Evolutionary conservation across 768 basidiomycete genomes (phyloP).

Genomic region (Lyophyllum decastes): DNA sequence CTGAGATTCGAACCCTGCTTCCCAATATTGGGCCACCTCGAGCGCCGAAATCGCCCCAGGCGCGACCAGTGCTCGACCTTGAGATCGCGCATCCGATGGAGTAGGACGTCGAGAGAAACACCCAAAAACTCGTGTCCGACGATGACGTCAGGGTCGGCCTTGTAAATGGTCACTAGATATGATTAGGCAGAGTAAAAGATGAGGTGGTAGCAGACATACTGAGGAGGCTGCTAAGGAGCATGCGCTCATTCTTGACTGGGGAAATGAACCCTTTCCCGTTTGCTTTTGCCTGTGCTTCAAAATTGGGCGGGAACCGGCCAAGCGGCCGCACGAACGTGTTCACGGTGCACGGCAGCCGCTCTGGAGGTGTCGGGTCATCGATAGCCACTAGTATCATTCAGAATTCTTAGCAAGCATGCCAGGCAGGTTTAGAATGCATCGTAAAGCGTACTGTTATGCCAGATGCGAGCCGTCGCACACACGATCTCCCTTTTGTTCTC

Average conservation of each 20-base stretch:
- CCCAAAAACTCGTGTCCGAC: slow-evolving; percentile 95
- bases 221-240: slow-evolving; percentile 80
- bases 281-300: slow-evolving; percentile 67
- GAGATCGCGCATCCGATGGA: slow-evolving; percentile 88
- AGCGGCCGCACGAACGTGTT: slow-evolving; percentile 91
- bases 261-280: slow-evolving; percentile 71
- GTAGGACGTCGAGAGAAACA: slow-evolving; percentile 84
- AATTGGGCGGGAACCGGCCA: slow-evolving; percentile 81
- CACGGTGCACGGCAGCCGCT: slow-evolving; percentile 77
- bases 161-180: slow-evolving; percentile 66
- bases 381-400: slow-evolving; percentile 64
- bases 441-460: slow-evolving; percentile 59
- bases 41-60: slow-evolving; percentile 84
- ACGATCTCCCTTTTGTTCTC: slow-evolving; percentile 95
- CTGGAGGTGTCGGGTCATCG: slow-evolving; percentile 91
- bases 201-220: slow-evolving; percentile 39
- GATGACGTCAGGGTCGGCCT: slow-evolving; percentile 91
- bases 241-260: slow-evolving; percentile 79
- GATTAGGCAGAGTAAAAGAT: not conserved
- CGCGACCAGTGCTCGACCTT: slow-evolving; percentile 95
- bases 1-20: slow-evolving; percentile 82
- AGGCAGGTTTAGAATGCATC: not conserved
- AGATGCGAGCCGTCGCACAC: slow-evolving; percentile 80
- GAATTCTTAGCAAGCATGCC: not conserved
- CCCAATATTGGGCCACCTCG: slow-evolving; percentile 80